These are phyloP conservation scores for Teratosphaeria viscida DNA, from an alignment of 2,329 filamentous ascomycete genomes.

Conservation along the genomic window DNA sequence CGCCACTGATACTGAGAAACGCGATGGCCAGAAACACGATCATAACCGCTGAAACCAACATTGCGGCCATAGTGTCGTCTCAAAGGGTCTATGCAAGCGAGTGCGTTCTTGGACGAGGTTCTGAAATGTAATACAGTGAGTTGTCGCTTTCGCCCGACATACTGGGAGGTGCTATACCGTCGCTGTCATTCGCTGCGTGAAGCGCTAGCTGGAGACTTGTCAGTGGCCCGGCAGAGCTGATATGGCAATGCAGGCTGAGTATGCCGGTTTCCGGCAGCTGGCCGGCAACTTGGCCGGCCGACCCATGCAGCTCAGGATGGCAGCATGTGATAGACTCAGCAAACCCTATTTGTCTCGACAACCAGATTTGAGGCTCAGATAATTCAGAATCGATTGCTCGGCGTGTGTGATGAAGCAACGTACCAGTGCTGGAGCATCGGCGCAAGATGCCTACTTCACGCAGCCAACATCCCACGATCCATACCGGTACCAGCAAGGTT, in stretches of 20 bases:
- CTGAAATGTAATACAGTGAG: neutral
- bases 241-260: neutral
- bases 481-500: constrained; percentile 13
- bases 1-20: neutral
- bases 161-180: neutral
- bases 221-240: neutral
- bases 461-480: constrained; percentile 10
- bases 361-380: neutral
- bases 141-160: neutral
- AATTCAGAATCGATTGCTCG: neutral
- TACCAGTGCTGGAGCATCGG: neutral
- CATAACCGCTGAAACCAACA: neutral
- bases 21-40: neutral
- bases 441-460: constrained; percentile 4
- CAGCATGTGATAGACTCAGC: neutral
- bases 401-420: neutral
- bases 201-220: neutral
- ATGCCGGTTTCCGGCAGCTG: neutral
- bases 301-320: neutral
- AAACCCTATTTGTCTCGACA: neutral
- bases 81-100: neutral
- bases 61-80: neutral
- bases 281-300: neutral
- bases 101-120: neutral
- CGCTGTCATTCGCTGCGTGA: neutral